Percentiles rank a stretch among this genome's conserved stretches.
Conservation (phyloP, 352 stramenopile species). For the Peronospora tabacina region DNA sequence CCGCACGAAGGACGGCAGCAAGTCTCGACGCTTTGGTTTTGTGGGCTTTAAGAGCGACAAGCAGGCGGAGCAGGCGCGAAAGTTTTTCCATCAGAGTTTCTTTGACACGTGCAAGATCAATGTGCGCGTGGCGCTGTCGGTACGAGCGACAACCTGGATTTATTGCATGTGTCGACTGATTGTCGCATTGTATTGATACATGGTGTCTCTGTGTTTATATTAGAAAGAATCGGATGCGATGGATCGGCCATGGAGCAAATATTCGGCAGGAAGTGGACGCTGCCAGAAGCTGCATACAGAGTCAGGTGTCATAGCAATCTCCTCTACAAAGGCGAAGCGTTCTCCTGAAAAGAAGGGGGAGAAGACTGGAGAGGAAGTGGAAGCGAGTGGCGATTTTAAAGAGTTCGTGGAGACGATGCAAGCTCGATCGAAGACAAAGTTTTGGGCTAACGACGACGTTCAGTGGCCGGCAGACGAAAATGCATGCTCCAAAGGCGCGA, state of each 20-base stretch:
- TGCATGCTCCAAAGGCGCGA: conserved; percentile 19
- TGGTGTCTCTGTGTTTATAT: conserved; percentile 4
- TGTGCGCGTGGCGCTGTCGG: conserved; percentile 73
- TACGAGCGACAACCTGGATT: conserved; percentile 15
- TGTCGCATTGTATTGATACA: conserved; percentile 3
- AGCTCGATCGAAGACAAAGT: conserved; percentile 80
- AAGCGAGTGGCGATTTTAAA: conserved; percentile 57
- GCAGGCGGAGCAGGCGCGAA: conserved; percentile 48
- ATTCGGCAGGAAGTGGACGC: conserved; percentile 78
- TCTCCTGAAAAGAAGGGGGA: conserved; percentile 23
- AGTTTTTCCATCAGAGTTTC: conserved; percentile 85
- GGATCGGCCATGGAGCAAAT: conserved; percentile 83
- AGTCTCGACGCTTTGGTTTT: conserved; percentile 79
- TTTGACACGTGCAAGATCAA: conserved; percentile 84
- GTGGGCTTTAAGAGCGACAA: conserved; percentile 68
- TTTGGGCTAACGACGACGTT: conserved; percentile 88
- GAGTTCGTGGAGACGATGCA: conserved; percentile 90
- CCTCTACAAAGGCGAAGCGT: conserved; percentile 9
- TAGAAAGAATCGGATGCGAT: conserved; percentile 51
- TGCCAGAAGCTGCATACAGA: conserved; percentile 39
- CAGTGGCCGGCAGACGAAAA: conserved; percentile 33
- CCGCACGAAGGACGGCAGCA: conserved; percentile 83
- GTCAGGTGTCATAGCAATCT: conserved; percentile 6
- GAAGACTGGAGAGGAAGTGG: conserved; percentile 15
- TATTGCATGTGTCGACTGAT: not conserved